phyloP scores from a whole-genome alignment of 2,329 filamentous ascomycete genomes.

The Emydomyces testavorans region DNA sequence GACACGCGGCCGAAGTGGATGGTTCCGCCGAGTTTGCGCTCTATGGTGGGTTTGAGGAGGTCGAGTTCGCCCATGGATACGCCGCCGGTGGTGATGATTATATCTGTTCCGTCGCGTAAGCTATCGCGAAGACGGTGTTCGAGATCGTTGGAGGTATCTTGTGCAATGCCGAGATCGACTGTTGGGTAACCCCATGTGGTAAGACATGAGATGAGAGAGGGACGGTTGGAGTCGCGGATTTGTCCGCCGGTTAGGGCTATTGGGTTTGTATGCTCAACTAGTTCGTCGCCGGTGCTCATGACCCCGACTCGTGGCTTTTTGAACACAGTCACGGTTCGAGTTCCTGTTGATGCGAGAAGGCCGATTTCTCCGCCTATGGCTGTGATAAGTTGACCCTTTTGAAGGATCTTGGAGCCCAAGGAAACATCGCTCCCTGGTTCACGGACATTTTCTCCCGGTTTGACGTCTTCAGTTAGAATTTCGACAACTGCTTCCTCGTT shows the following conservation, averaged over 20 bases:
- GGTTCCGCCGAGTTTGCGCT: constrained; percentile 74
- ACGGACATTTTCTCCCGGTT: constrained; percentile 73
- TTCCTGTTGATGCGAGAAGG: constrained; percentile 73
- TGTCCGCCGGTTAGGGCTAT: constrained; percentile 61
- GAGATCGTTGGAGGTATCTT: constrained; percentile 48
- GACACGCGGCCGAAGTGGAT: constrained; percentile 93
- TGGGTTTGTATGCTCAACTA: constrained; percentile 57
- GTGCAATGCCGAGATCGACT: constrained; percentile 73
- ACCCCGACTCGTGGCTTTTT: constrained; percentile 70
- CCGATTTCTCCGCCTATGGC: constrained; percentile 84
- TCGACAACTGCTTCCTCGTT: constrained; percentile 79
- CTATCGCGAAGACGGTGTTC: constrained; percentile 67
- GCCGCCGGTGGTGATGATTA: constrained; percentile 84
- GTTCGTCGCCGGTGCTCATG: constrained; percentile 88
- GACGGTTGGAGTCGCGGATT: constrained; percentile 86
- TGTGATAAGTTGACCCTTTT: constrained; percentile 69
- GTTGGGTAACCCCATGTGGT: constrained; percentile 63
- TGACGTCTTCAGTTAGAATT: constrained; percentile 66
- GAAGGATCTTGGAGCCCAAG: constrained; percentile 57
- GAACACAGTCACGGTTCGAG: constrained; percentile 58
- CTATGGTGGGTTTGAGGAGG: constrained; percentile 89
- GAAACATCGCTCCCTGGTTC: constrained; percentile 82
- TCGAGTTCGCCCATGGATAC: constrained; percentile 98
- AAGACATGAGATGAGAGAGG: constrained; percentile 70
- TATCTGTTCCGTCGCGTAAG: constrained; percentile 56